Evolutionary conservation across 2,329 filamentous ascomycete species (phyloP).

Genomic region (Chlorencoelia australis): DNA sequence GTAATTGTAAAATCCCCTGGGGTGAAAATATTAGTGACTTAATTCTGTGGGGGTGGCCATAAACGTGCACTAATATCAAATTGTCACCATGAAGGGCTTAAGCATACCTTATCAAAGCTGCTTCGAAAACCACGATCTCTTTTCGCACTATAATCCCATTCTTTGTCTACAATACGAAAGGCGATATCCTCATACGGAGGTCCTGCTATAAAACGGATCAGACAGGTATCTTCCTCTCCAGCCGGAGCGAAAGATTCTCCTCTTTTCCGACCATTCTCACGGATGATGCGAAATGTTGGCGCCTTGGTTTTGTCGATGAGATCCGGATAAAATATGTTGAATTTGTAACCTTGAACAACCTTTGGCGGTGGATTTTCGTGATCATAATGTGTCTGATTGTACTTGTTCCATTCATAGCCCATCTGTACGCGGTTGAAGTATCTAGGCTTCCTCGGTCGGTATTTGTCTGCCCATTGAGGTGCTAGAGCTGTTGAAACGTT

Average conservation of each 20-base stretch:
- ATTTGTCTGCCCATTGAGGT: conserved; percentile 74
- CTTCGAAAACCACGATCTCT: conserved; percentile 89
- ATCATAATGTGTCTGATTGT: conserved; percentile 99
- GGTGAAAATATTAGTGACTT: too few species aligned
- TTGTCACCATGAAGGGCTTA: too few species aligned
- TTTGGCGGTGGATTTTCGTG: conserved; percentile 96
- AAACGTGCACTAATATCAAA: too few species aligned
- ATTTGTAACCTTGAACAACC: conserved; percentile 97
- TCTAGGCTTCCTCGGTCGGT: conserved; percentile 80
- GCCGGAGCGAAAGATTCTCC: conserved; percentile 90
- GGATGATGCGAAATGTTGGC: conserved; percentile 90
- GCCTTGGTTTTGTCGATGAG: conserved; percentile 91
- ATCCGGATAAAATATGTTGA: conserved; percentile 98
- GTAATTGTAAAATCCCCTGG: conserved; percentile 86
- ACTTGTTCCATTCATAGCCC: conserved; percentile 99
- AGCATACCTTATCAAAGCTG: conserved; percentile 87
- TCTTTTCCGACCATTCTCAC: conserved; percentile 78
- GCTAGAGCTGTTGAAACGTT: conserved; percentile 53
- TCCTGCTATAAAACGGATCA: conserved; percentile 91
- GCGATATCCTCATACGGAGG: conserved; percentile 95
- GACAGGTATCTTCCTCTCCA: conserved; percentile 91
- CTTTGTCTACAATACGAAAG: conserved; percentile 93
- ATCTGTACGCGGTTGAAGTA: conserved; percentile 99
- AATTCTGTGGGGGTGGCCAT: too few species aligned
- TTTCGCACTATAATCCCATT: conserved; percentile 98